Evolutionary conservation across 495 filamentous ascomycete species (phyloP), one percentile per base, ranked within the genome.

Genomic region (Podospora anserina): DNA sequence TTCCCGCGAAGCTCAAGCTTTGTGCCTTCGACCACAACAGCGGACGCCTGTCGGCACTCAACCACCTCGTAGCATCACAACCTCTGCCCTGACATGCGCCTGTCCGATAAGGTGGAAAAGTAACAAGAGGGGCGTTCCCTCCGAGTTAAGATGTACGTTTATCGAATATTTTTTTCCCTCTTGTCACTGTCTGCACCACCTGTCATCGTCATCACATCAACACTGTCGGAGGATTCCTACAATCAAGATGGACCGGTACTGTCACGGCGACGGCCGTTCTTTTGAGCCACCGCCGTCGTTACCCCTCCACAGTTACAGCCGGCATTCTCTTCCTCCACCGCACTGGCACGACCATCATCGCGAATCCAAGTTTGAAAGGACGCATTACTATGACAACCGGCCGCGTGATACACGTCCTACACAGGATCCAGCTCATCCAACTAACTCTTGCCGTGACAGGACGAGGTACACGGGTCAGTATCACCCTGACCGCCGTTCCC

Each of bases 401-500:
- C 39, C 39, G 39, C 9, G 39, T 49, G 39, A 49, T 49, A 49
- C 39, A 49, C 39, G 39, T 49, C 39, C 39, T 49, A 49, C 39
- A 49, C 39, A 49, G 39, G 39, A 61, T 28, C 59, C 23, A 26
- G 61, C 19, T 32, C 7, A 39, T 49, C 44, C 60, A 66, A 67
- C 73, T 78, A 66, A 77, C 70, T 67, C 44, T 53, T 32, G 66
- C 44, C 20, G 62, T 59, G 77, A 73, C 73, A 81, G 82, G 75
- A 83, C 82, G 49, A 77, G 82, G 71, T 84, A 84, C 69, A 66
- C 70, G 23, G 80, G 78, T 64, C 71, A 78, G 49, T 85, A 83
- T 69, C 82, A 83, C 66, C 75, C 76, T 70, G 82, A 83, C 49
- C 80, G 81, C 28, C 82, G 82, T 68, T 85, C 82, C 30, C 83